Conservation (phyloP, 495 filamentous ascomycete genomes). For the Aspergillus haitiensis region DNA sequence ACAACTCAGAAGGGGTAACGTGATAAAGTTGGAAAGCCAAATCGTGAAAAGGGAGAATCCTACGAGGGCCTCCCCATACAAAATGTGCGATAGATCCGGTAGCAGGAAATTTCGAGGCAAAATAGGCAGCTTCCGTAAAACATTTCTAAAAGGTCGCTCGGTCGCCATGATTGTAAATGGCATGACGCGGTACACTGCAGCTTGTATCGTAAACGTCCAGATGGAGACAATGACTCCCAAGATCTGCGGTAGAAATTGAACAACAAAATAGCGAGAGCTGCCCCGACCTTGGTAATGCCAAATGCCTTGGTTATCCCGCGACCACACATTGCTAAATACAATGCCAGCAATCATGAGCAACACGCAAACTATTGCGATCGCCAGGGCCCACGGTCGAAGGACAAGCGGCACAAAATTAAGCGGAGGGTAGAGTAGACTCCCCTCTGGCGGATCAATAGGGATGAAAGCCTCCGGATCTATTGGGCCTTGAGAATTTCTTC, state of each 20-base stretch:
- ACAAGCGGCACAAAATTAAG: conserved; percentile 66
- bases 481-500: conserved; percentile 30
- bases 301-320: conserved; percentile 61
- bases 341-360: conserved; percentile 71
- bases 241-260: conserved; percentile 79
- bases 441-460: conserved; percentile 48
- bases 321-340: conserved; percentile 72
- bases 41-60: conserved; percentile 55
- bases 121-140: conserved; percentile 44
- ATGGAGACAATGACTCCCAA: conserved; percentile 71
- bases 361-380: conserved; percentile 57
- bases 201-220: conserved; percentile 71
- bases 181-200: conserved; percentile 71
- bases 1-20: conserved; percentile 64
- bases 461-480: conserved; percentile 53
- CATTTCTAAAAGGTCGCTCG: conserved; percentile 37
- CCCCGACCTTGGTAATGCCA: conserved; percentile 64
- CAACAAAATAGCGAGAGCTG: conserved; percentile 76
- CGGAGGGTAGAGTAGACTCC: conserved; percentile 50
- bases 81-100: conserved; percentile 59
- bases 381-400: conserved; percentile 62
- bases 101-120: conserved; percentile 55
- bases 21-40: conserved; percentile 63
- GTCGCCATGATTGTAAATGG: conserved; percentile 77
- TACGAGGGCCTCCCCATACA: conserved; percentile 53